Base-by-base conservation (phyloP, 441 rosid genomes). In the Brassica hybrid region DNA sequence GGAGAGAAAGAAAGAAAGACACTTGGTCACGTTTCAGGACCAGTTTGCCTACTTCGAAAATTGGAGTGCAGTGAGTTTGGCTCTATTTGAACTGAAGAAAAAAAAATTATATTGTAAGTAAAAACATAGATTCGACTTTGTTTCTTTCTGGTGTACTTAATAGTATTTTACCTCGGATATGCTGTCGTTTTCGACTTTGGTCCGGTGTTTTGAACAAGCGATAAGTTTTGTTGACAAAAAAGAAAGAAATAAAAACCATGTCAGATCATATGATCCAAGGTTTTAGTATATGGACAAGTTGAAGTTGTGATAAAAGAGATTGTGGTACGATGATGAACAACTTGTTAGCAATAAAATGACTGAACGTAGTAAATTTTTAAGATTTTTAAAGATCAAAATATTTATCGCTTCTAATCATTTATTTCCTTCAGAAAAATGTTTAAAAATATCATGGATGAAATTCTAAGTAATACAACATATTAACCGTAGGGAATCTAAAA, bases 181-280 rank as follows among this genome's bases (percentile, higher is more conserved):
- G 52, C 23, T 54, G 10, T 56, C 72, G 30, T 16, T 34, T 23
- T 25, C 18, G 45, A 56, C 58, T 21, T 21, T 56, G 43, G 9
- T 56, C 43, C 43, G 8, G 14, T 54, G 58, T 54, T 6, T 54
- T 54, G 58, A 43, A 30, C 58, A 27, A 67, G 3, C 34, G 73
- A 59, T 68, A 59, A 16, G 60, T 67, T 32, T 27, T 17, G 67
- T 4, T 59, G 54, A 75, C 78, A 52, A 66, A 43, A 23, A 50
- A 57, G 14, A 14, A 25, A 57, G 19, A 32, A 32, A 32, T 1
- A 21, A 21, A 66, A 34, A 67, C 61, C 1, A 12, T 68, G 63
- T 50, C 43, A 60, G 27, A n/a, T 43, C 50, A 43, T 43, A 43
- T 43, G 50, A 43, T 43, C 50, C 14, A 43, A 7, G 14, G 14